These are phyloP conservation scores for Kodamaea jinghongensis DNA, from an alignment of 805 yeast genomes.

Conservation along the genomic window DNA sequence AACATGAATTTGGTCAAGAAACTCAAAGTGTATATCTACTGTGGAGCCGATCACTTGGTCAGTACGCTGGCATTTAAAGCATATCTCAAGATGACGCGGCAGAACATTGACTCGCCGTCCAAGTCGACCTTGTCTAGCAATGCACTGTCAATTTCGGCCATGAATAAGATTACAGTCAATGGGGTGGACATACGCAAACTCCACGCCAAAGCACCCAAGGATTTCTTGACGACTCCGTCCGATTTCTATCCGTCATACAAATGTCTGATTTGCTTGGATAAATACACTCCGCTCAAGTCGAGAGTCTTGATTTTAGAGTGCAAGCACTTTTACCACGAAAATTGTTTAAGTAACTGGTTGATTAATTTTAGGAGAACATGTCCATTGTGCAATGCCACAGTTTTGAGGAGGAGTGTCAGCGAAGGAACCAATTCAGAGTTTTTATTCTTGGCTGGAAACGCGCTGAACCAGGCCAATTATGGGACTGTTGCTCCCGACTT, in stretches of 20 bases:
- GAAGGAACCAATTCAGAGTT: not conserved
- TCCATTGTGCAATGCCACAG: conserved; percentile 51
- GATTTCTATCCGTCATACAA: conserved; percentile 46
- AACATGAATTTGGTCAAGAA: conserved; percentile 33
- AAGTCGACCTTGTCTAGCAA: conserved; percentile 13
- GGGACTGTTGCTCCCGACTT: conserved; percentile 2
- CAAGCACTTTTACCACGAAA: conserved; percentile 58
- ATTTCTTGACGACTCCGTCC: conserved; percentile 24
- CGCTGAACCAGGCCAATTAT: not conserved
- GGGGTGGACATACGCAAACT: conserved; percentile 20
- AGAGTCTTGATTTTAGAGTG: conserved; percentile 55
- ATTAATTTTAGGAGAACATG: conserved; percentile 52
- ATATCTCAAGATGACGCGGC: conserved; percentile 33
- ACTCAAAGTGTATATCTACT: conserved; percentile 38
- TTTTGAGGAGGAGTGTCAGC: not conserved
- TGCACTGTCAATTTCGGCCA: conserved; percentile 7
- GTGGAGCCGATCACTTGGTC: conserved; percentile 29
- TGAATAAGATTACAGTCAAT: conserved; percentile 14
- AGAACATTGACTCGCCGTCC: conserved; percentile 10
- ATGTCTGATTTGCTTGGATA: conserved; percentile 61
- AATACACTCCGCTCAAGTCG: conserved; percentile 45
- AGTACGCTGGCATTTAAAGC: conserved; percentile 22
- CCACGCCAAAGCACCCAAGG: conserved; percentile 8
- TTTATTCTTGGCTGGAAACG: conserved; percentile 1
- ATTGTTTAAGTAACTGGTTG: conserved; percentile 60